Conservation (phyloP, 306 rosid species). For the Malus sylvestris region DNA sequence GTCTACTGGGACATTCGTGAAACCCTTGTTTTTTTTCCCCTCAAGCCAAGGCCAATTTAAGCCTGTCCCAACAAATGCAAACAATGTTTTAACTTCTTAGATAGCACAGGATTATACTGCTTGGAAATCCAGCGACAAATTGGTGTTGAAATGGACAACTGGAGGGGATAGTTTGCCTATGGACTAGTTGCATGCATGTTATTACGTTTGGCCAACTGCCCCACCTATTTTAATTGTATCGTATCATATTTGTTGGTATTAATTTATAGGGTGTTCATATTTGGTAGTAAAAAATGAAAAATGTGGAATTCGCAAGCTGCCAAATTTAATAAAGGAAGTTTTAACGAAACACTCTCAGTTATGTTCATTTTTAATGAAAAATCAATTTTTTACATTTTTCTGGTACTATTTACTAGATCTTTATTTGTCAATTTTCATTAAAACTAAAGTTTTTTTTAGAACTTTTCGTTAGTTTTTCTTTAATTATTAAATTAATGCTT, state of each 20-base stretch:
- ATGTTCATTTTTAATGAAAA: too few relatives aligned
- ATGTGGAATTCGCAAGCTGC: not conserved
- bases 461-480: too few relatives aligned
- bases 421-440: too few relatives aligned
- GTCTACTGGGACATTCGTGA: not conserved
- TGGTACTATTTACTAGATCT: accelerated
- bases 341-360: too few relatives aligned
- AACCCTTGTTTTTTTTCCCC: not conserved
- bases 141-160: not conserved
- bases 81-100: not conserved
- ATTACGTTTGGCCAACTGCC: not conserved
- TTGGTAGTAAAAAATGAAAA: not conserved
- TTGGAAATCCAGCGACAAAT: not conserved
- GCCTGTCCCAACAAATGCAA: not conserved
- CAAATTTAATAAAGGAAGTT: not conserved
- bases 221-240: not conserved
- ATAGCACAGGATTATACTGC: not conserved
- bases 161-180: not conserved
- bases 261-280: not conserved
- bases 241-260: not conserved
- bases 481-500: not conserved
- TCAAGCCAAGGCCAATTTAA: not conserved
- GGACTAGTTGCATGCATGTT: not conserved
- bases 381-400: too few relatives aligned
- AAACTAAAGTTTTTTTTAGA: too few relatives aligned